Base-by-base conservation (phyloP, 164 flowering plant genomes). In the Cinnamomum chago region DNA sequence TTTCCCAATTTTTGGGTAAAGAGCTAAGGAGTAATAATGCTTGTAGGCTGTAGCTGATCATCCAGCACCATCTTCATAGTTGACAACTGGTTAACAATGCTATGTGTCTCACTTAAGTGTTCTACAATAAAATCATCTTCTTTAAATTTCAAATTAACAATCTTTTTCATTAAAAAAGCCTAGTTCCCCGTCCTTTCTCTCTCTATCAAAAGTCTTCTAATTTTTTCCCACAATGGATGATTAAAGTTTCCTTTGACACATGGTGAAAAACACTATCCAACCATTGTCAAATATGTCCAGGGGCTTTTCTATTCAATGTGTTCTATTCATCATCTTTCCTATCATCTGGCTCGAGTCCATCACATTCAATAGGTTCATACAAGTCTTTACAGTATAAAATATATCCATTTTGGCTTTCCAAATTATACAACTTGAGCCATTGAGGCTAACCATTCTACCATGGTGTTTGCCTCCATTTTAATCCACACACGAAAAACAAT, bases 11-110 rank as follows among this genome's bases (percentile, higher is more conserved):
- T 30, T 30, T 30, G 35, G 35, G 35, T 30, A 4, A 30, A 30
- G 35, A 30, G 35, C 35, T 3, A 58, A 58, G 62, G n/a, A 58
- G 22, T 58, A 58, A 58, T 9, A 15, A 58, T 20, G 23, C 62
- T 58, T 58, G 62, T n/a, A n/a, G n/a, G n/a, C n/a, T n/a, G n/a
- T 58, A 58, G 62, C 23, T 58, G n/a, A 58, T 58, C 62, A 58
- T 58, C 62, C 20, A 58, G 22, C 22, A 20, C 20, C 62, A 58
- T 20, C 62, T 58, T 58, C 62, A 20, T 20, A 58, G 62, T 58
- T 18, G 62, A 18, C 22, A 22, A 58, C 62, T 58, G 23, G 22
- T 58, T 58, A 18, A 58, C 62, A 58, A 20, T 58, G 62, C 62
- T 58, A 2, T 13, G 18, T 0, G 22, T 58, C 18, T 58, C 62